Evolutionary conservation across 2,329 filamentous ascomycete genomes (phyloP), one percentile per base, ranked within the genome.

Genomic region (Periconia sp.): DNA sequence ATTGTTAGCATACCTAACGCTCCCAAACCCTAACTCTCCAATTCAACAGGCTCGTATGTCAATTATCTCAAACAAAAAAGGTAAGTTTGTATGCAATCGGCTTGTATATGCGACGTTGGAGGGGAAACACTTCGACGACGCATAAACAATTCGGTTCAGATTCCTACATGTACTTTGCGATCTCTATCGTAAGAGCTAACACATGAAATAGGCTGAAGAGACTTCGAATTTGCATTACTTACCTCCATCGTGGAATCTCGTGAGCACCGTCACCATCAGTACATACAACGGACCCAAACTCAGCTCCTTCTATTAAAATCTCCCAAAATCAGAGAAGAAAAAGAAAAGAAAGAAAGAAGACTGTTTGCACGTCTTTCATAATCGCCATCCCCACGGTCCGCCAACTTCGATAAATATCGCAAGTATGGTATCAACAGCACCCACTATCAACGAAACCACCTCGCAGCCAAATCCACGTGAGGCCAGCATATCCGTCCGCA

Each of bases 401-500:
- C 33, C 33, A n/a, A 37, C 5, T 37, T n/a, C 15, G 3, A 6
- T 11, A 11, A 11, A 5, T 11, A 31, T 5, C 19, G 41, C 20
- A n/a, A 48, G 23, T 33, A 59, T 59, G 47, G 13, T 52, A 23
- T 50, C n/a, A 50, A 27, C 18, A 20, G 44, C 44, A 30, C 30
- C 41, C 41, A 52, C 17, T 40, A 52, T 40, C 50, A 43, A 18
- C 23, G 42, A n/a, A 6, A 5, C 27, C n/a, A 31, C 44, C 13
- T n/a, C 33, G 5, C 33, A 42, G 30, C 48, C 48, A 40, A 47
- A 27, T 42, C 47, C 50, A 35, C 45, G 44, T 40, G 48, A 55
- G 48, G 54, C 62, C 19, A 71, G 63, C 60, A 82, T 88, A 41
- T 88, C 85, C 0, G 66, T 80, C 48, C 81, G 86, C 44, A 75